Evolutionary conservation across 768 basidiomycete genomes (phyloP).

Genomic region (Serpula lacrymans): DNA sequence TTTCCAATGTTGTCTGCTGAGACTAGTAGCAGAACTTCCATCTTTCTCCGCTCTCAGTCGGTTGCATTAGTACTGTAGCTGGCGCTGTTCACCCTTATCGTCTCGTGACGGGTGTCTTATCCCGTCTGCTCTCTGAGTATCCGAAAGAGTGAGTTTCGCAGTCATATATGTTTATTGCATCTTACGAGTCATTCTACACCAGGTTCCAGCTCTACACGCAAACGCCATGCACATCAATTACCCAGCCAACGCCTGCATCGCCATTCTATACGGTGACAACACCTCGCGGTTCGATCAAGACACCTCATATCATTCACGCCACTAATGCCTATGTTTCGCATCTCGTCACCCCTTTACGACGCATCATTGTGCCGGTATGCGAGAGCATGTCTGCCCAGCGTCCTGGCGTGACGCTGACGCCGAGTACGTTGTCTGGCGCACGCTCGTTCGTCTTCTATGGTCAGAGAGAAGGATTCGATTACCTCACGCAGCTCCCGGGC

Average conservation of each 20-base stretch:
- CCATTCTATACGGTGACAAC: slow-evolving; percentile 40
- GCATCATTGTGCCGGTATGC: slow-evolving; percentile 32
- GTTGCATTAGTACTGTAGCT: slow-evolving; percentile 50
- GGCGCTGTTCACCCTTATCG: slow-evolving; percentile 72
- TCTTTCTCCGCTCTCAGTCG: slow-evolving; percentile 42
- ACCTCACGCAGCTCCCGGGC: slow-evolving; percentile 57
- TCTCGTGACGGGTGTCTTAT: slow-evolving; percentile 57
- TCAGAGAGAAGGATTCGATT: slow-evolving; percentile 47
- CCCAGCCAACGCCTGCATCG: slow-evolving; percentile 15
- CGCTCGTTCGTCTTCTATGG: slow-evolving; percentile 63
- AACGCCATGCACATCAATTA: slow-evolving; percentile 38
- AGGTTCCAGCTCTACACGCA: slow-evolving; percentile 43
- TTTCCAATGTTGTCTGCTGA: slow-evolving; percentile 25
- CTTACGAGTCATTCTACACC: slow-evolving; percentile 10
- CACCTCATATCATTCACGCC: slow-evolving; percentile 47
- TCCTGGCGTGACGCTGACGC: slow-evolving; percentile 37
- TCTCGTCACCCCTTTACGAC: slow-evolving; percentile 40
- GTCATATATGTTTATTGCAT: slow-evolving; percentile 15
- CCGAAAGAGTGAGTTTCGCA: slow-evolving; percentile 30
- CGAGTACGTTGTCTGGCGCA: slow-evolving; percentile 30
- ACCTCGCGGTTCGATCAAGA: slow-evolving; percentile 35
- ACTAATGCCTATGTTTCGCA: slow-evolving; percentile 53
- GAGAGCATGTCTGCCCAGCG: slow-evolving; percentile 65
- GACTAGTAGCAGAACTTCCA: slow-evolving; percentile 41
- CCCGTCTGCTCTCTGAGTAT: slow-evolving; percentile 49